phyloP scores from a whole-genome alignment of 805 yeast species.

The Metschnikowia picachoensis region DNA sequence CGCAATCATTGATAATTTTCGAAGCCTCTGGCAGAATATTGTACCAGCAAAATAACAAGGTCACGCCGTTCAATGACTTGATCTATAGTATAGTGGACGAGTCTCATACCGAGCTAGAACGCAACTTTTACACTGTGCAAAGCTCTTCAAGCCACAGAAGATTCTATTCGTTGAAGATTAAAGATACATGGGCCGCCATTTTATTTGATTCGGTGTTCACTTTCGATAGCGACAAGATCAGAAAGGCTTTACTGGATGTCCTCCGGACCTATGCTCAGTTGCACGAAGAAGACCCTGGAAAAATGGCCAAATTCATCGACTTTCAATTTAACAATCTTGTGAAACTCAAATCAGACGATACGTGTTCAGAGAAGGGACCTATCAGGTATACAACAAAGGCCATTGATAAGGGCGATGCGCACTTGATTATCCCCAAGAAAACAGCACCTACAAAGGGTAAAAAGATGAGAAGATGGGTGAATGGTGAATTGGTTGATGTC shows the following conservation, averaged over 20 bases:
- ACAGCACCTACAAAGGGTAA: conserved; percentile 7
- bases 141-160: conserved; percentile 26
- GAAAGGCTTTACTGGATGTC: conserved; percentile 28
- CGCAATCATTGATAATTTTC: conserved; percentile 38
- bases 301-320: conserved; percentile 33
- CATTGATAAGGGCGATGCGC: not conserved
- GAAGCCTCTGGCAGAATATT: conserved; percentile 33
- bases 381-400: not conserved
- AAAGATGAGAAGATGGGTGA: conserved; percentile 44
- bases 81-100: conserved; percentile 35
- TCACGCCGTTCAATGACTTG: conserved; percentile 38
- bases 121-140: conserved; percentile 30
- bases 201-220: conserved; percentile 39
- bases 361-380: not conserved
- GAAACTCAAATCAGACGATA: conserved; percentile 23
- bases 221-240: conserved; percentile 36
- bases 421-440: conserved; percentile 7
- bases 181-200: conserved; percentile 30
- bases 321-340: conserved; percentile 37
- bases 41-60: conserved; percentile 34
- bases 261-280: conserved; percentile 32
- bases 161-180: conserved; percentile 30
- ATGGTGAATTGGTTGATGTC: conserved; percentile 33
- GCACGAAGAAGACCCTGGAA: conserved; percentile 23
- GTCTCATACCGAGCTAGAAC: conserved; percentile 29